A percentile compares a stretch with the other conserved stretches of the same genome.
phyloP scores from a whole-genome alignment of 805 yeast species.

The Yamadazyma sp. region DNA sequence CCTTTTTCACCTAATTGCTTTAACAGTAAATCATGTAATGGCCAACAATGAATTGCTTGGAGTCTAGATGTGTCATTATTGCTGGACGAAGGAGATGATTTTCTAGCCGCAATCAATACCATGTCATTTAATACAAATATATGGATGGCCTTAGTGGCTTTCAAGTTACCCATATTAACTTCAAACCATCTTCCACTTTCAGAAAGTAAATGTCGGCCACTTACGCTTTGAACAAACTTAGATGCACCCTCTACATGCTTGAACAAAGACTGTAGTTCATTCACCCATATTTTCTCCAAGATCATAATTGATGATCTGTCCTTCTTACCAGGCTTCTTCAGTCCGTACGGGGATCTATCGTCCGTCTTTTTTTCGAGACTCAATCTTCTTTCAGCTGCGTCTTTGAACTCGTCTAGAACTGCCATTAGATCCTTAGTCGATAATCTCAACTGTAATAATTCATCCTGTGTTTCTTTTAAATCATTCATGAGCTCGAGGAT shows the following conservation, averaged over 20 bases:
- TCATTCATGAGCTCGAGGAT: constrained; percentile 60
- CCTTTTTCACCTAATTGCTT: constrained; percentile 35
- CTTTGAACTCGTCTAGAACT: constrained; percentile 57
- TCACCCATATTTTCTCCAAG: constrained; percentile 79
- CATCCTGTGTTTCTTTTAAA: constrained; percentile 61
- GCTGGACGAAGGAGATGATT: constrained; percentile 22
- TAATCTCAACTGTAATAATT: constrained; percentile 59
- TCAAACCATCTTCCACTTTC: constrained; percentile 88
- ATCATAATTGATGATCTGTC: constrained; percentile 72
- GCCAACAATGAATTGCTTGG: constrained; percentile 78
- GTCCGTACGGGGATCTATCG: constrained; percentile 19
- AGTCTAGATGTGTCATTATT: constrained; percentile 37
- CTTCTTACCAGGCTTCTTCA: constrained; percentile 20
- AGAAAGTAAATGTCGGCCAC: constrained; percentile 76
- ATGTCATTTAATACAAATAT: constrained; percentile 77
- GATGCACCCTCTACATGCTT: constrained; percentile 91
- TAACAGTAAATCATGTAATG: constrained; percentile 59
- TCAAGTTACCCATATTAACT: constrained; percentile 80
- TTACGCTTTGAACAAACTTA: constrained; percentile 67
- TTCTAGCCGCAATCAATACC: constrained; percentile 68
- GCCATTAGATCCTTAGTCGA: constrained; percentile 60
- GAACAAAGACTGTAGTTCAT: constrained; percentile 65
- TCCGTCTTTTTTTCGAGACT: constrained; percentile 38
- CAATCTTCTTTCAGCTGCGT: constrained; percentile 58
- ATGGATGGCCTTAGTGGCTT: constrained; percentile 73